Evolutionary conservation across 768 basidiomycete species (phyloP).

Genomic region (Russula abietina): DNA sequence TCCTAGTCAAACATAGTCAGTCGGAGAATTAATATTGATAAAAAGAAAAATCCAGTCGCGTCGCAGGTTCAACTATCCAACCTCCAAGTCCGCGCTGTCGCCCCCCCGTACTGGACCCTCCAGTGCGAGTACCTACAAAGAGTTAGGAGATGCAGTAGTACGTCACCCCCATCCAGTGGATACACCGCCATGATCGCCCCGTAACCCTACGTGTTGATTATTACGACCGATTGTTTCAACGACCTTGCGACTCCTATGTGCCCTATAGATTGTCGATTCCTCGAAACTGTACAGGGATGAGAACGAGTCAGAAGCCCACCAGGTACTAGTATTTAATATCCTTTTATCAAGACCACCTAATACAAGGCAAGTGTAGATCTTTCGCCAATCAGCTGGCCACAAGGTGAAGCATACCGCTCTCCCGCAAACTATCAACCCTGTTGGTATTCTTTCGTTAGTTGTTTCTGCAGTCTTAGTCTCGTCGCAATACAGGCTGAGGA

Average conservation of each 20-base stretch:
- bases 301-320: constrained; percentile 83
- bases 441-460: constrained; percentile 31
- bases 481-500: constrained; percentile 61
- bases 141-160: constrained; percentile 41
- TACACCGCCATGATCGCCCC: constrained; percentile 9
- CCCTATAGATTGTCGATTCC: constrained; percentile 61
- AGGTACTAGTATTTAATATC: constrained; percentile 40
- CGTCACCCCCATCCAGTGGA: constrained; percentile 25
- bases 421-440: constrained; percentile 69
- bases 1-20: too few relatives aligned
- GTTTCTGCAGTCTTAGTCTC: neutral
- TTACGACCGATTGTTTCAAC: constrained; percentile 31
- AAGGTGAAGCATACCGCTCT: constrained; percentile 45
- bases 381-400: constrained; percentile 66
- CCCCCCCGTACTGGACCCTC: constrained; percentile 26
- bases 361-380: constrained; percentile 48
- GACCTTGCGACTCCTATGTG: neutral
- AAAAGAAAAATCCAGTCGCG: too few relatives aligned
- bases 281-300: constrained; percentile 68
- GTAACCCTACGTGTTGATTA: constrained; percentile 20
- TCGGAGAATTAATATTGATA: too few relatives aligned
- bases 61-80: too few relatives aligned
- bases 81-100: constrained; percentile 16
- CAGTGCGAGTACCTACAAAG: constrained; percentile 26
- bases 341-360: neutral